These are phyloP conservation scores for Dryas octopetala DNA, from an alignment of 306 rosid species.

Conservation along the genomic window DNA sequence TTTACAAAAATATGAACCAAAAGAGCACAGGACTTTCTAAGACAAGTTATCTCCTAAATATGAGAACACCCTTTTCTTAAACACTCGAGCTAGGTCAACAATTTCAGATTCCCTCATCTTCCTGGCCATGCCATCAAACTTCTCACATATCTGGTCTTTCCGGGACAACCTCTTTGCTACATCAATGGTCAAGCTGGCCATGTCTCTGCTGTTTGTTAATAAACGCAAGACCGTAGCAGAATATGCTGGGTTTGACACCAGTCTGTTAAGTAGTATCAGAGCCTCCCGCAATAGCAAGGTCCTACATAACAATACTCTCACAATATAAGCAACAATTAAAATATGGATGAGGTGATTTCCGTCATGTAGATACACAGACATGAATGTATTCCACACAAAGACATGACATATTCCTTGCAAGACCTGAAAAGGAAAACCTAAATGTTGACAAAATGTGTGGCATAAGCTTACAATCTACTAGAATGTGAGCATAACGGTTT, in stretches of 20 bases:
- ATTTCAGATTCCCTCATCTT: slow-evolving; percentile 65
- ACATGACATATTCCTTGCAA: not conserved
- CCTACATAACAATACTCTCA: slow-evolving; percentile 41
- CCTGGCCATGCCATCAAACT: slow-evolving; percentile 40
- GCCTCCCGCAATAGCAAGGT: slow-evolving; percentile 84
- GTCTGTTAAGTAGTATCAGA: slow-evolving; percentile 78
- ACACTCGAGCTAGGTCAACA: slow-evolving; percentile 58
- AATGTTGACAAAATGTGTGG: not conserved
- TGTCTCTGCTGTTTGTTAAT: slow-evolving; percentile 59
- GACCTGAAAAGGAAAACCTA: not conserved
- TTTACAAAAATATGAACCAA: slow-evolving; percentile 10
- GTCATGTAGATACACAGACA: not conserved
- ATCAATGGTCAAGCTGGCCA: slow-evolving; percentile 68
- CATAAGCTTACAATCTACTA: not conserved
- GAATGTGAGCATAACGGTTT: not conserved
- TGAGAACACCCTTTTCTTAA: slow-evolving; percentile 64
- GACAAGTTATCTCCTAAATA: slow-evolving; percentile 52
- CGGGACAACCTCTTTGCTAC: slow-evolving; percentile 64
- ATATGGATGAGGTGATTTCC: not conserved
- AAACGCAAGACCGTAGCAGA: slow-evolving; percentile 51
- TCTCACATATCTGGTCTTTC: slow-evolving; percentile 33
- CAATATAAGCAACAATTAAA: slow-evolving; percentile 19
- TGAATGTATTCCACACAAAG: not conserved
- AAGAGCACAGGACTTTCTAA: slow-evolving; percentile 16
- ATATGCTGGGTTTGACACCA: slow-evolving; percentile 66